Evolutionary conservation across 2,329 filamentous ascomycete species (phyloP).

Genomic region (Xylariaceae sp.): DNA sequence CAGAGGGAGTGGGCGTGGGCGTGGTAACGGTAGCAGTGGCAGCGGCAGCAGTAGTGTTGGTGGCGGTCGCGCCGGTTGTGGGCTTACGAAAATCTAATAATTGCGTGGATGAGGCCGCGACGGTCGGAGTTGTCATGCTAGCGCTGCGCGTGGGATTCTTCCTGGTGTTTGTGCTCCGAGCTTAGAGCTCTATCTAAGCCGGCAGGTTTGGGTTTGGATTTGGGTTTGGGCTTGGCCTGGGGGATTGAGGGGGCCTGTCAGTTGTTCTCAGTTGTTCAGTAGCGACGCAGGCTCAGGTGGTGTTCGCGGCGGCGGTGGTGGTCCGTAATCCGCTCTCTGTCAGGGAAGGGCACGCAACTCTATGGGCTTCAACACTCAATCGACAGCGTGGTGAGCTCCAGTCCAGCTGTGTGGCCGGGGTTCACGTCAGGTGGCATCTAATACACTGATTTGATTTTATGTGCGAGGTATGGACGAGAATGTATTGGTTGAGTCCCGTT

Average conservation of each 20-base stretch:
- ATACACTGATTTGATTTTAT: no score
- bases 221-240: constrained; percentile 7
- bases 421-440: no score
- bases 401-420: no score
- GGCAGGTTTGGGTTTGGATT: not conserved
- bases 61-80: constrained; percentile 27
- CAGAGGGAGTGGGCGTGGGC: constrained; percentile 25
- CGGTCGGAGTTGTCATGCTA: constrained; percentile 30
- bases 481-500: no score
- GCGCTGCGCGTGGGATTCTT: constrained; percentile 11
- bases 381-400: constrained; percentile 6
- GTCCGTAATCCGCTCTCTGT: not conserved
- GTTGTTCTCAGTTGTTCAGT: no score
- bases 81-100: constrained; percentile 33
- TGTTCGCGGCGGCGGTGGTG: not conserved
- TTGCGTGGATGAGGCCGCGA: constrained; percentile 27
- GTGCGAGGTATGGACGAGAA: no score
- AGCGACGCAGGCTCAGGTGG: no score
- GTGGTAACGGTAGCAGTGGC: constrained; percentile 21
- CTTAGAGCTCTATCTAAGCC: not conserved
- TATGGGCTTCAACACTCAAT: not conserved
- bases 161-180: not conserved
- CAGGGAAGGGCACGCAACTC: not conserved
- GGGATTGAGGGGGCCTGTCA: not conserved
- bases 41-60: constrained; percentile 18